Conservation (phyloP, 2,329 filamentous ascomycete species). For the Fusarium annulatum region DNA sequence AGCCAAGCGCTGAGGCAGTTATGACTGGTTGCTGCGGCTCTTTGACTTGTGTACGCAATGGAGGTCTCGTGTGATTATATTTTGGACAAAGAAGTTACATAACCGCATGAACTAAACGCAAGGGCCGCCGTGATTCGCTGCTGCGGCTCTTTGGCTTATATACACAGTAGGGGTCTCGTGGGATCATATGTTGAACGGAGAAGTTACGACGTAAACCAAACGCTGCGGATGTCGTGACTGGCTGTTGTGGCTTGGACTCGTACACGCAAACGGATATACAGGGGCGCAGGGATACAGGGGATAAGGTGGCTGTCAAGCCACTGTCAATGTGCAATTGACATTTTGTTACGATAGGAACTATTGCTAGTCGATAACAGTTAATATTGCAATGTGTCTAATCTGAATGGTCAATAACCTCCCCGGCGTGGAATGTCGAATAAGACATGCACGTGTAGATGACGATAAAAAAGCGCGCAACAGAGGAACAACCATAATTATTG, state of each 20-base stretch:
- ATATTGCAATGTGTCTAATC: background rate
- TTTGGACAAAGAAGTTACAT: no score
- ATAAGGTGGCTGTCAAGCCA: background rate
- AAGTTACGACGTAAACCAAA: no score
- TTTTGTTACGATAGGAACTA: background rate
- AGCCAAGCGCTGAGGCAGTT: no score
- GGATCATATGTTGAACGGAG: no score
- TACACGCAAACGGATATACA: background rate
- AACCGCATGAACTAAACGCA: no score
- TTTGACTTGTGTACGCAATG: no score
- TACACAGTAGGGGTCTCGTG: no score
- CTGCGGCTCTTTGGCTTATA: no score
- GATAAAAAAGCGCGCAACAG: background rate
- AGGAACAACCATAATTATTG: background rate
- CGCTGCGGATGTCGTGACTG: background rate
- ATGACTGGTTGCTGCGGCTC: no score
- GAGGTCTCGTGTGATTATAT: no score
- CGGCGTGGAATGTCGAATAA: constrained; percentile 1
- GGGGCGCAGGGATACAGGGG: background rate
- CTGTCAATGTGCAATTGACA: background rate
- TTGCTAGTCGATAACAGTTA: background rate
- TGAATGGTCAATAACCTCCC: background rate
- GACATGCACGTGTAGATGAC: background rate
- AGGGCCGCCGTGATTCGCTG: no score
- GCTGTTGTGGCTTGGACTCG: background rate